Evolutionary conservation across 106 monocot genomes (phyloP), one percentile per base, ranked within the genome.

Genomic region (Phalaenopsis equestris): DNA sequence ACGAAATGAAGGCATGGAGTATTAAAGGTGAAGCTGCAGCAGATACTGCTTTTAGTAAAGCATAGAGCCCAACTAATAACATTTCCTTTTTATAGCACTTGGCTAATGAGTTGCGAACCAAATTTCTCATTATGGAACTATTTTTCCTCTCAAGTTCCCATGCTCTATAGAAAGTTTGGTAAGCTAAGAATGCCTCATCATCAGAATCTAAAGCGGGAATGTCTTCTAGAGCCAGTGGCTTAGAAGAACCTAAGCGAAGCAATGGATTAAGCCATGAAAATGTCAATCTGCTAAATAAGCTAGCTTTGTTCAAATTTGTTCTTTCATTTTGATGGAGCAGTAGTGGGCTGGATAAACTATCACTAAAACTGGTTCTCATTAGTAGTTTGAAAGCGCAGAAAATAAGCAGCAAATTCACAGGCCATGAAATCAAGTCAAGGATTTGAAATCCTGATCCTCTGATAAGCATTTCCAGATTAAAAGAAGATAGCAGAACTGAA

Each of bases 221-320:
- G 82, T 91, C 88, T 52, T 75, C 75, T 23, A 90, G 84, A 47
- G 67, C 52, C 72, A 96, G 79, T 15, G 91, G 88, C 41, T 89
- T 90, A 0, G 77, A 83, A 67, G 80, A 79, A 41, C 96, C 96
- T 14, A 87, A 48, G 5, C 81, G 47, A 9, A 96, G 87, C 36
- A 96, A 75, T 11, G 90, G 88, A 81, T 96, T 89, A 41, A 96
- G 74, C 96, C 93, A 96, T 36, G 91, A 88, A 80, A 96, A 93
- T 18, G 89, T 87, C 58, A 96, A n/a, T 18, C 78, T 80, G 56
- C 96, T 91, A 70, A 91, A 42, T 37, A 91, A 67, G 46, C 85
- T 80, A 5, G 88, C 82, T 6, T 78, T 52, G 36, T 56, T 47
- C 23, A 84, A 77, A 30, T 86, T 55, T 17, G 83, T 68, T 56